Evolutionary conservation across 2,329 filamentous ascomycete species (phyloP), one percentile per base, ranked within the genome.

Genomic region (Leptographium radiaticola): DNA sequence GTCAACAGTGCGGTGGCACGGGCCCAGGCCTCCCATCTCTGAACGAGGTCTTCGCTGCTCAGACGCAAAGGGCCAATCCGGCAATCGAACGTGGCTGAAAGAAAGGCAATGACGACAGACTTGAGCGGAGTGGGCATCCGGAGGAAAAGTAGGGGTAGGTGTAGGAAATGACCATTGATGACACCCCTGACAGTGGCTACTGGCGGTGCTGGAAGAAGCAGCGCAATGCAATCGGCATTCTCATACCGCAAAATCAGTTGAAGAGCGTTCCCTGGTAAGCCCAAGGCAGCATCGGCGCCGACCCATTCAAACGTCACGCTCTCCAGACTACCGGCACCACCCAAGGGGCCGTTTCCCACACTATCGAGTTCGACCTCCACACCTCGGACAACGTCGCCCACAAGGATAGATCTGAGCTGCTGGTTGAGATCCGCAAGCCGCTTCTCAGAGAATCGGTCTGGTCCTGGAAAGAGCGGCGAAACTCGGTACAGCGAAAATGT

Each of bases 331-430:
- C 73, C 73, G 0, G 70, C 67, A 10, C 68, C 64, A 0, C 67
- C 66, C 25, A 74, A 60, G 0, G 63, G 57, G 8, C 59, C 70
- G 31, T 12, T 33, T 18, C 68, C 70, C 31, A 33, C 36, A 4
- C 61, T 62, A 12, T 56, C 59, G 6, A 76, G 60, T 0, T 72
- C 72, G 18, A 82, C 71, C 58, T 81, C 76, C 18, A 81, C 73
- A 45, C 79, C 79, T 53, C 79, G 75, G n/a, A 81, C 75, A 1
- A 79, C 73, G 59, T 81, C 78, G 16, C 78, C 78, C 0, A 80
- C 76, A 0, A 81, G 69, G 1, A 69, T 69, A 49, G 81, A 77
- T 42, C 77, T 73, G 2, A 82, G 64, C 2, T 74, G 69, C 9
- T 70, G 69, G 1, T 75, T 71, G 0, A 81, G 66, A 0, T 63